These are phyloP conservation scores for Dichomitus squalens DNA, from an alignment of 1,284 basidiomycete species.

Conservation along the genomic window DNA sequence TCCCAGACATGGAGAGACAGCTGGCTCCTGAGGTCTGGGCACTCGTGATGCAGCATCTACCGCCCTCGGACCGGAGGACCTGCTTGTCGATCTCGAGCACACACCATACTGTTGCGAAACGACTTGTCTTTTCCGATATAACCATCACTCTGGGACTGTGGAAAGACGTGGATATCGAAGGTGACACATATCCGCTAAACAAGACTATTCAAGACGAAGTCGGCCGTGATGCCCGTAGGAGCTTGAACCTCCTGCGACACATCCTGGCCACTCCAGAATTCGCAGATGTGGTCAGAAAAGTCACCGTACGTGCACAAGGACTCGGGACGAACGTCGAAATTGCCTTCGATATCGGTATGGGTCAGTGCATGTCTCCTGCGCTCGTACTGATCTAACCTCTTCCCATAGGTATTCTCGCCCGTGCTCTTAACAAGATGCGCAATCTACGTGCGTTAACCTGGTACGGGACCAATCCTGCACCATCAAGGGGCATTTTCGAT, in stretches of 20 bases:
- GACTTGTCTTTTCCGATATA: background rate
- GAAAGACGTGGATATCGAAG: background rate
- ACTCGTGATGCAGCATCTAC: background rate
- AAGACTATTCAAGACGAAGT: background rate
- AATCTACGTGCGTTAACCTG: conserved; percentile 1
- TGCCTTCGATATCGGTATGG: background rate
- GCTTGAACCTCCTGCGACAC: background rate
- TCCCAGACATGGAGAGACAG: background rate
- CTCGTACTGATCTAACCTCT: background rate
- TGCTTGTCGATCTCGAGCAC: background rate
- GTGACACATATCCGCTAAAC: background rate
- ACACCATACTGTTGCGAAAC: background rate
- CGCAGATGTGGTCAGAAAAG: background rate
- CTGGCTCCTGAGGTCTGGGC: background rate
- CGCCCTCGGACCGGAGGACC: background rate
- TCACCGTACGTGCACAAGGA: background rate
- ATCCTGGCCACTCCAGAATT: background rate
- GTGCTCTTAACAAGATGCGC: background rate
- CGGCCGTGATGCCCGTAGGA: background rate
- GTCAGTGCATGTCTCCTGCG: background rate
- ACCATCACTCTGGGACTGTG: background rate
- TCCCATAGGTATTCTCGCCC: background rate
- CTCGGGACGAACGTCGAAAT: background rate
- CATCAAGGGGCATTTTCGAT: background rate
- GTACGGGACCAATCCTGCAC: background rate